phyloP scores from a whole-genome alignment of 495 filamentous ascomycete species.

The Penicillium angulare region DNA sequence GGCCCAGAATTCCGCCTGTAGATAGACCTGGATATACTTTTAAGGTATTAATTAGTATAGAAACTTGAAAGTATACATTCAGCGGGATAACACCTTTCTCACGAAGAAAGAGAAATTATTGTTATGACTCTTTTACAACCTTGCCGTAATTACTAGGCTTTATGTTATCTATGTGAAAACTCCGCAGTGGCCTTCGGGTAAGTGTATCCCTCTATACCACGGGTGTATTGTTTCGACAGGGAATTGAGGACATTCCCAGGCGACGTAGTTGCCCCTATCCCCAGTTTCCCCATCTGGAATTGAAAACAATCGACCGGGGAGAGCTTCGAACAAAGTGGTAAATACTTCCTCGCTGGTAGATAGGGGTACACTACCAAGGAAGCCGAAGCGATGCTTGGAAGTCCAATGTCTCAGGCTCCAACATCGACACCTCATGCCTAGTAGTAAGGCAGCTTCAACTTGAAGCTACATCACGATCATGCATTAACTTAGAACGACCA shows the following conservation, averaged over 20 bases:
- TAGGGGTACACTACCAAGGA: slow-evolving; percentile 38
- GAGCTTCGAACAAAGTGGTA: slow-evolving; percentile 13
- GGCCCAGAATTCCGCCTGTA: slow-evolving; percentile 23
- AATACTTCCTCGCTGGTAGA: slow-evolving; percentile 31
- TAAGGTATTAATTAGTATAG: slow-evolving; percentile 30
- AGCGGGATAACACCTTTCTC: slow-evolving; percentile 25
- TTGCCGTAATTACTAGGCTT: slow-evolving; percentile 32
- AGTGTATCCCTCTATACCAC: slow-evolving; percentile 8
- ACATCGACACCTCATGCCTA: too few species aligned
- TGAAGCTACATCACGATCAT: too few species aligned
- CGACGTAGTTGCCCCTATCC: slow-evolving; percentile 31
- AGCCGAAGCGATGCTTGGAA: too few species aligned
- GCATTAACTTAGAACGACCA: too few species aligned
- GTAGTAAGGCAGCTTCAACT: too few species aligned
- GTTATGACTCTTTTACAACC: slow-evolving; percentile 35
- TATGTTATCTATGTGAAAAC: slow-evolving; percentile 27
- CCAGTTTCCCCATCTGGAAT: slow-evolving; percentile 46
- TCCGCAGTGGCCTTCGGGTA: slow-evolving; percentile 9
- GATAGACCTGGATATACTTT: slow-evolving; percentile 15
- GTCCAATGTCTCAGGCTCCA: too few species aligned
- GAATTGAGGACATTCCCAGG: slow-evolving; percentile 31
- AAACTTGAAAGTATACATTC: slow-evolving; percentile 38
- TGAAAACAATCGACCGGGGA: slow-evolving; percentile 29
- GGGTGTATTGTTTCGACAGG: slow-evolving; percentile 13
- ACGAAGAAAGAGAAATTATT: slow-evolving; percentile 26